A percentile compares a stretch with the other conserved stretches of the same genome.
phyloP scores from a whole-genome alignment of 2,329 filamentous ascomycete genomes.

The Fusarium haematococcum region DNA sequence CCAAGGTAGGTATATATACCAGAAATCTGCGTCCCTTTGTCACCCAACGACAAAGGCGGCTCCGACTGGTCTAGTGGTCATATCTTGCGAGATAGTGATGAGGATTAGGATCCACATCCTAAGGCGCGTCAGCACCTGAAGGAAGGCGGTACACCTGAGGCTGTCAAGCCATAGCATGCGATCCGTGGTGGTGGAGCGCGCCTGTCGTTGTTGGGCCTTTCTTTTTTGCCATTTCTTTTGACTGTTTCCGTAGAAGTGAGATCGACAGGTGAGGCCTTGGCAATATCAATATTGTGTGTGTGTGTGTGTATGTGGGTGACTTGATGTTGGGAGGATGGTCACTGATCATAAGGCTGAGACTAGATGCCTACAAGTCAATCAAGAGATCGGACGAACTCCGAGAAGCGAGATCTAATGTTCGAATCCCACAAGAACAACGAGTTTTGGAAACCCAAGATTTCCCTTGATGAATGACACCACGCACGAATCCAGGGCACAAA shows the following conservation, averaged over 20 bases:
- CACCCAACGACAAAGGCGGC: background rate
- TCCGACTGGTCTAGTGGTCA: background rate
- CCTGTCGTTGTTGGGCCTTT: background rate
- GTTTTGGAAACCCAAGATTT: background rate
- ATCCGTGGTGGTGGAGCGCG: background rate
- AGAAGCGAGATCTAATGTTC: background rate
- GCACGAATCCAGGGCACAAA: background rate
- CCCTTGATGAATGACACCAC: background rate
- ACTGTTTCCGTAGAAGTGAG: background rate
- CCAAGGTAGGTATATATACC: background rate
- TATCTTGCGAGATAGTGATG: background rate
- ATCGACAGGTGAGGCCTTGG: background rate
- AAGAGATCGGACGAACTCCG: background rate
- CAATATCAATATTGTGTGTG: background rate
- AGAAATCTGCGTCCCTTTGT: background rate
- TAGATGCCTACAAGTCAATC: background rate
- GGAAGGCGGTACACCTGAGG: background rate
- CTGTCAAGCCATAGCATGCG: background rate
- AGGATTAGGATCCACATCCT: background rate
- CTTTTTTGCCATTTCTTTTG: background rate
- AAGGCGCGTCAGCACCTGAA: background rate
- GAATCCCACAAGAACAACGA: background rate
- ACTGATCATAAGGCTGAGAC: background rate
- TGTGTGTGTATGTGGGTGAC: background rate
- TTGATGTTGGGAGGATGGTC: background rate